Evolutionary conservation across 805 yeast genomes (phyloP).

Genomic region (Huiozyma naganishii): DNA sequence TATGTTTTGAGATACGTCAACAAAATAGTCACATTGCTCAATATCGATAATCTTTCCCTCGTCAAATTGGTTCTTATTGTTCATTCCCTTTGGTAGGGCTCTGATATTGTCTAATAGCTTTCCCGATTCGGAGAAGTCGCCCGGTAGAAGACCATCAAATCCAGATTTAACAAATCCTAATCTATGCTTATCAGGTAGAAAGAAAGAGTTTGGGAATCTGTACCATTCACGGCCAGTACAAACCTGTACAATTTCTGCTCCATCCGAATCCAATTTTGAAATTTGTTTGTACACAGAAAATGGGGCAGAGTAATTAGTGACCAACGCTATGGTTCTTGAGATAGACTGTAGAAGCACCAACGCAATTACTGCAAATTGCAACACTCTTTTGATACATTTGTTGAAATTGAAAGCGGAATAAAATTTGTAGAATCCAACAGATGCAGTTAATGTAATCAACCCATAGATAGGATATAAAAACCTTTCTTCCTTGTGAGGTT

Average conservation of each 20-base stretch:
- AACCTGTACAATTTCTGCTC: constrained; percentile 35
- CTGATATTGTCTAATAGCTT: constrained; percentile 32
- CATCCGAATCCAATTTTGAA: background rate
- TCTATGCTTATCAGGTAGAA: constrained; percentile 54
- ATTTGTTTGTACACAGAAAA: constrained; percentile 41
- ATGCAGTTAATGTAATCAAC: constrained; percentile 50
- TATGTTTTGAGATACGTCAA: constrained; percentile 51
- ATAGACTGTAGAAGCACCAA: constrained; percentile 26
- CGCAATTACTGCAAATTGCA: constrained; percentile 11
- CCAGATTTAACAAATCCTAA: constrained; percentile 63
- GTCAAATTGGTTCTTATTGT: constrained; percentile 61
- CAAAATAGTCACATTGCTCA: constrained; percentile 51
- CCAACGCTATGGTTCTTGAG: constrained; percentile 49
- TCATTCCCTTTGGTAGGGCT: constrained; percentile 53
- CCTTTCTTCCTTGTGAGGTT: constrained; percentile 91
- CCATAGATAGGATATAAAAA: constrained; percentile 82
- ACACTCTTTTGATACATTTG: constrained; percentile 3
- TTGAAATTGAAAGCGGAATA: constrained; percentile 7
- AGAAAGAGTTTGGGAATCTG: constrained; percentile 80
- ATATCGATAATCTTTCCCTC: constrained; percentile 41
- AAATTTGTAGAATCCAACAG: constrained; percentile 32
- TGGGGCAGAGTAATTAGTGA: constrained; percentile 65
- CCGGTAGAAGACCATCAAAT: constrained; percentile 81
- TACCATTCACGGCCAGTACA: constrained; percentile 97
- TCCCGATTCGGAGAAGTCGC: constrained; percentile 54